Percentiles rank a stretch among this genome's conserved stretches.
These are phyloP conservation scores for Botrytis hyacinthi DNA, from an alignment of 2,329 filamentous ascomycete species.

Conservation along the genomic window DNA sequence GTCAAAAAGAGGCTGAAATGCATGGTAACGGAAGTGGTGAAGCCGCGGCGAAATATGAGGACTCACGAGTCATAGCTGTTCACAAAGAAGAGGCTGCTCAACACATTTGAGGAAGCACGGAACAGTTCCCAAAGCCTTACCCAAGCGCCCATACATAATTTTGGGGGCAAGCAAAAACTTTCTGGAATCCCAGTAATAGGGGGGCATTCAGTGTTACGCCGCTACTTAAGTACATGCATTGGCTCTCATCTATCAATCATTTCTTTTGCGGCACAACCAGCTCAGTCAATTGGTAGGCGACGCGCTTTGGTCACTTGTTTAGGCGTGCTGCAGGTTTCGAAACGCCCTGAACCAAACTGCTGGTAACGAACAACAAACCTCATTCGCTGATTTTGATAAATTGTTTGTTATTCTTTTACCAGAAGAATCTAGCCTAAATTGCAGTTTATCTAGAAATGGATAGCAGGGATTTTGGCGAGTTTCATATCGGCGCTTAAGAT, in stretches of 20 bases:
- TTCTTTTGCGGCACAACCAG: neutral
- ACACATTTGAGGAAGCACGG: neutral
- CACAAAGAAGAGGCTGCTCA: neutral
- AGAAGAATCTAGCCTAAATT: neutral
- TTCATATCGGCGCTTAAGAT: neutral
- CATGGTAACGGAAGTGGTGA: neutral
- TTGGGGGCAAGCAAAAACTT: neutral
- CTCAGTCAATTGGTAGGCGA: neutral
- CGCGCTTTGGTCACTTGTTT: neutral
- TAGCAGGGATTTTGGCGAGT: neutral
- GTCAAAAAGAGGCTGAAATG: neutral
- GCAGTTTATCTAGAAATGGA: neutral
- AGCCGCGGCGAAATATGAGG: neutral
- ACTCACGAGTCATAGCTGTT: neutral
- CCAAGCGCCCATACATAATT: neutral
- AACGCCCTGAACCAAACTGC: neutral
- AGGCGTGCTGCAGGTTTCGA: neutral
- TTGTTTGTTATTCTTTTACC: neutral
- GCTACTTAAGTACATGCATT: neutral
- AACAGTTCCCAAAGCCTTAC: neutral
- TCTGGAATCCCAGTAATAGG: neutral
- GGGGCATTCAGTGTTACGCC: neutral
- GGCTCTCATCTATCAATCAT: neutral
- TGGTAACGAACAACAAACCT: neutral
- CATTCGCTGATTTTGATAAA: neutral